Conservation (phyloP, 805 yeast species). For the Lachancea meyersii region DNA sequence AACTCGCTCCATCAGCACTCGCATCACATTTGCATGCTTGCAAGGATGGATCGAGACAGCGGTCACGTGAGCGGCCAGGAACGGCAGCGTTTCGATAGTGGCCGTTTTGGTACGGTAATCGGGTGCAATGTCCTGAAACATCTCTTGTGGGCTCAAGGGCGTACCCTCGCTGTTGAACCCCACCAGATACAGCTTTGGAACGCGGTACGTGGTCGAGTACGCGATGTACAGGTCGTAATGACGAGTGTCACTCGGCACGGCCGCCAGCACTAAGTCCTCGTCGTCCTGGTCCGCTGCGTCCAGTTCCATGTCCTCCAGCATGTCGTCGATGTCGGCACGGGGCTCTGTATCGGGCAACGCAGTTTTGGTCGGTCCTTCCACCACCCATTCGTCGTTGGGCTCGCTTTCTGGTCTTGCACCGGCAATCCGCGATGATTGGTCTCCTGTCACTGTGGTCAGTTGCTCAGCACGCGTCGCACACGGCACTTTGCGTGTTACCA, state of each 20-base stretch:
- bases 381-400: slow-evolving; percentile 53
- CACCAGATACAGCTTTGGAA: slow-evolving; percentile 87
- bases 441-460: slow-evolving; percentile 38
- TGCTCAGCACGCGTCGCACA: slow-evolving; percentile 63
- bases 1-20: slow-evolving; percentile 71
- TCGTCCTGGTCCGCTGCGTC: slow-evolving; percentile 32
- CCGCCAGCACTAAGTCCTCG: slow-evolving; percentile 40
- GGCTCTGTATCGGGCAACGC: neutral
- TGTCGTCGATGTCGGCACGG: slow-evolving; percentile 22
- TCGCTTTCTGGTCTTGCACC: slow-evolving; percentile 13
- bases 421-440: neutral
- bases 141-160: slow-evolving; percentile 78
- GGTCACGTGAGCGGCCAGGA: slow-evolving; percentile 52
- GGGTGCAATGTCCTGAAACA: slow-evolving; percentile 90
- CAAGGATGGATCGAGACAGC: slow-evolving; percentile 94
- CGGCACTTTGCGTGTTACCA: slow-evolving; percentile 88
- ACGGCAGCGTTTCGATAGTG: slow-evolving; percentile 90
- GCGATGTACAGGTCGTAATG: slow-evolving; percentile 85
- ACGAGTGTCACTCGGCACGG: slow-evolving; percentile 45
- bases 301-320: slow-evolving; percentile 26
- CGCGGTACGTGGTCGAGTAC: slow-evolving; percentile 91
- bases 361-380: slow-evolving; percentile 23
- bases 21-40: slow-evolving; percentile 92
- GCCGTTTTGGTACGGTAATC: slow-evolving; percentile 96
- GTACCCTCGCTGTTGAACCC: slow-evolving; percentile 81